Evolutionary conservation across 805 yeast species (phyloP).

Genomic region (Maudiozyma barnettii): DNA sequence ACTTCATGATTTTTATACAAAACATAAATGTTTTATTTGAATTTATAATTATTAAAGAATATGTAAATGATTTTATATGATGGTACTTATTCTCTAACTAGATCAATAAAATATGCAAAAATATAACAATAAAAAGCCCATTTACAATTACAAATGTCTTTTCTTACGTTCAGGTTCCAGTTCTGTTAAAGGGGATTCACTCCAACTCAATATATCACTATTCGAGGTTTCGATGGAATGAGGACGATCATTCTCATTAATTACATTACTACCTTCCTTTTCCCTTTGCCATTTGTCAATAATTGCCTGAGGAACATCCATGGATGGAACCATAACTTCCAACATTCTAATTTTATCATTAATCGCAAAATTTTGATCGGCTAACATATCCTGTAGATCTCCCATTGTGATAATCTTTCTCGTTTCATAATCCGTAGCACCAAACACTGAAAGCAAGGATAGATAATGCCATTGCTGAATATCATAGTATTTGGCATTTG

Average conservation of each 20-base stretch:
- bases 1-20: neutral
- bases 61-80: neutral
- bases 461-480: conserved; percentile 54
- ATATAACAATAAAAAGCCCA: neutral
- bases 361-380: conserved; percentile 31
- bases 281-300: conserved; percentile 21
- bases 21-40: neutral
- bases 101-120: neutral
- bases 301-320: conserved; percentile 45
- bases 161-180: neutral
- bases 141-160: neutral
- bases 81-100: neutral
- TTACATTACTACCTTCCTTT: conserved; percentile 13
- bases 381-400: conserved; percentile 38
- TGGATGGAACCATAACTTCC: conserved; percentile 47
- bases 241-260: neutral
- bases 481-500: conserved; percentile 45
- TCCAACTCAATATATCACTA: neutral
- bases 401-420: conserved; percentile 38
- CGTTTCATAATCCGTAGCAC: conserved; percentile 40
- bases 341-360: conserved; percentile 42
- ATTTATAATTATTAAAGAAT: neutral
- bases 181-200: neutral
- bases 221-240: neutral
- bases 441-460: conserved; percentile 41